A percentile compares a stretch with the other conserved stretches of the same genome.
phyloP scores from a whole-genome alignment of 2,329 filamentous ascomycete genomes.

The Microascus cirrosus region DNA sequence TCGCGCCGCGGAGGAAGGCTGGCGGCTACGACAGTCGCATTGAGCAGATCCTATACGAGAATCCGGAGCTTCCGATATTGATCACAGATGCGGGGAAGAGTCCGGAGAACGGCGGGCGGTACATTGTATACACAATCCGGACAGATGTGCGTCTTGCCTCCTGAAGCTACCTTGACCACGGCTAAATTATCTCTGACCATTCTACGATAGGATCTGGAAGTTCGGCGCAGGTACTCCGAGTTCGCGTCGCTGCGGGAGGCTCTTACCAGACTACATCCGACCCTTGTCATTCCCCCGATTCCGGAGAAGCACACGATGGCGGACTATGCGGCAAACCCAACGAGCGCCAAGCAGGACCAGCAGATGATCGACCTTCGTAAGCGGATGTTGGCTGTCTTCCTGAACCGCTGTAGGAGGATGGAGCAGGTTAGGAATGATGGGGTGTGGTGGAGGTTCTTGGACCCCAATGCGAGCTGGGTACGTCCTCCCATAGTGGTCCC shows the following conservation, averaged over 20 bases:
- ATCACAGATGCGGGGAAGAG: slow-evolving; percentile 97
- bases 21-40: slow-evolving; percentile 91
- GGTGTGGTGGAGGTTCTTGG: slow-evolving; percentile 95
- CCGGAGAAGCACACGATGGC: slow-evolving; percentile 99
- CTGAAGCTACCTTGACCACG: background rate
- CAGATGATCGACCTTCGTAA: slow-evolving; percentile 95
- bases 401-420: slow-evolving; percentile 91
- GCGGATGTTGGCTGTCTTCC: slow-evolving; percentile 90
- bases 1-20: slow-evolving; percentile 55
- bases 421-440: slow-evolving; percentile 84
- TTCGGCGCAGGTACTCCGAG: slow-evolving; percentile 90
- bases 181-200: background rate
- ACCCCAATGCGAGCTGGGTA: slow-evolving; percentile 98
- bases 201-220: slow-evolving; percentile 69
- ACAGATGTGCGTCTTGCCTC: slow-evolving; percentile 58
- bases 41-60: slow-evolving; percentile 94
- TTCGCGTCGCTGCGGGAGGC: slow-evolving; percentile 86
- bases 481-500: slow-evolving; percentile 8
- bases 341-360: slow-evolving; percentile 93
- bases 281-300: slow-evolving; percentile 89
- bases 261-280: slow-evolving; percentile 84
- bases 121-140: slow-evolving; percentile 93
- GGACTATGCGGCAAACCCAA: slow-evolving; percentile 95
- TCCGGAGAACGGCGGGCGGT: slow-evolving; percentile 78
- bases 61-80: slow-evolving; percentile 77